Base-by-base conservation (phyloP, 1,139 yeast species). In the Hansenula lynferdii region DNA sequence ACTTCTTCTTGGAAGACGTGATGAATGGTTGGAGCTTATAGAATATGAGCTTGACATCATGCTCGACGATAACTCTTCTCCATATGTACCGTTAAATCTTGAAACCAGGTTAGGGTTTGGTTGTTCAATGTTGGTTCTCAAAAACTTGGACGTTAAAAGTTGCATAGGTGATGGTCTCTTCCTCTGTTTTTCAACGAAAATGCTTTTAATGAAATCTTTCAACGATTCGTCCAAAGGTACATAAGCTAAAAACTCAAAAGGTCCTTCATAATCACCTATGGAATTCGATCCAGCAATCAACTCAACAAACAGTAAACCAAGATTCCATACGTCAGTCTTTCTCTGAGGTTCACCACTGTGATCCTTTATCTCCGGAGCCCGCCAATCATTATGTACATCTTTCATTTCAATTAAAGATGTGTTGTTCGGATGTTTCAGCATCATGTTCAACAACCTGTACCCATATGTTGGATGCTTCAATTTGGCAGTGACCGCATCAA, bases 241-340 rank as follows among this genome's bases (percentile, higher is more conserved):
- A 12, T 70, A 62, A 2, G 66, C 69, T 22, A 80, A 53, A 48
- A 85, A 85, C 9, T 77, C 83, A 9, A 62, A 64, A 0, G 97
- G 96, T 2, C 77, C 67, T 11, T 68, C 60, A 50, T 66, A 85
- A 10, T 72, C 73, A 12, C 70, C 61, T 1, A 73, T 64, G 0
- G 81, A 62, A 19, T 72, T 70, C n/a, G 65, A 57, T 8, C 95
- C 95, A 31, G 80, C 65, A 56, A 89, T 75, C 53, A 87, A 71
- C 45, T 85, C 77, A 21, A 85, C 65, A 50, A 92, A 81, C 6
- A 85, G 61, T 0, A 85, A 86, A 4, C 97, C 98, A 36, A 90
- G 64, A 51, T 85, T 85, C 96, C 97, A 92, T 6, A 94, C 82
- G 62, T 94, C 98, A 0, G 96, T 80, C 55, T 87, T 86, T 32